These are phyloP conservation scores for Umbelopsis sp. DNA, from an alignment of 192 early-diverging fungal genomes.

Conservation along the genomic window DNA sequence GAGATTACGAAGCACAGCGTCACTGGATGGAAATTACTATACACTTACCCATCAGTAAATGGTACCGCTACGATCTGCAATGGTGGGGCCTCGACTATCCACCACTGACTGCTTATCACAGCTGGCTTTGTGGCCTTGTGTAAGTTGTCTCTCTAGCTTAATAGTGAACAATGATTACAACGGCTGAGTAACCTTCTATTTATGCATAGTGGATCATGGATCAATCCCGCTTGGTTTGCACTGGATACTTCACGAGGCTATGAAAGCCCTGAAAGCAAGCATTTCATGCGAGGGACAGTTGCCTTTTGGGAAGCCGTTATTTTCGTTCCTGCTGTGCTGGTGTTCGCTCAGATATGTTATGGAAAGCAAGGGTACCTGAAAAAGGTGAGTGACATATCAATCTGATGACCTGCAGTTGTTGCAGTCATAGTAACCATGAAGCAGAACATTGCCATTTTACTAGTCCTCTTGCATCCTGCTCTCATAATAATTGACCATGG, in stretches of 20 bases:
- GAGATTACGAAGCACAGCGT: constrained; percentile 97
- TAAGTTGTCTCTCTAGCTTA: constrained; percentile 34
- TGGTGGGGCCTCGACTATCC: constrained; percentile 99
- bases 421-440: neutral
- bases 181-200: neutral
- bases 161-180: neutral
- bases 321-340: constrained; percentile 77
- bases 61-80: constrained; percentile 87
- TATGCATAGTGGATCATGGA: constrained; percentile 63
- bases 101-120: constrained; percentile 92
- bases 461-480: constrained; percentile 82
- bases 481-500: constrained; percentile 95
- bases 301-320: constrained; percentile 73
- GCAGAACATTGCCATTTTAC: constrained; percentile 41
- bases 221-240: constrained; percentile 86
- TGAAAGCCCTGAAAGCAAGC: constrained; percentile 71
- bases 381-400: constrained; percentile 22
- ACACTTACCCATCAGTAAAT: constrained; percentile 72
- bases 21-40: constrained; percentile 98
- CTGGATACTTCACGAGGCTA: constrained; percentile 84
- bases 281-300: constrained; percentile 92
- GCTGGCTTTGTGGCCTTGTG: constrained; percentile 83
- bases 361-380: constrained; percentile 28
- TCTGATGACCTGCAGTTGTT: neutral
- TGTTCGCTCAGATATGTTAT: constrained; percentile 59